These are phyloP conservation scores for Coniosporium apollinis DNA, from an alignment of 495 filamentous ascomycete genomes.

Conservation along the genomic window DNA sequence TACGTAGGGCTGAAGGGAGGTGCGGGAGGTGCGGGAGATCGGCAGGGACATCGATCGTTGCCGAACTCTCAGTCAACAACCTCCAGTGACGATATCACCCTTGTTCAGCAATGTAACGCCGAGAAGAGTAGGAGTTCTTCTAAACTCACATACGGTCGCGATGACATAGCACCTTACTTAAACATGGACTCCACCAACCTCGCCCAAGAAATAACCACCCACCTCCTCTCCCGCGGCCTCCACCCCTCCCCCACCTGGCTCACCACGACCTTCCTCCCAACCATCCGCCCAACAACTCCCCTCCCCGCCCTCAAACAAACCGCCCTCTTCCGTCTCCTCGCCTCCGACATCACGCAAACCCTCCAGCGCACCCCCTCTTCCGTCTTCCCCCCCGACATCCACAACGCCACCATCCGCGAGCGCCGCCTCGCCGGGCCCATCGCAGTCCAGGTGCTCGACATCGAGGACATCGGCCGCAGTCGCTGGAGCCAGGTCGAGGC, in stretches of 20 bases:
- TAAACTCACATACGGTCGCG: too few relatives aligned
- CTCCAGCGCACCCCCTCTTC: conserved; percentile 25
- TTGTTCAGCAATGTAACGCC: too few relatives aligned
- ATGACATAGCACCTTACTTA: not conserved
- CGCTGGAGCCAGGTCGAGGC: conserved; percentile 75
- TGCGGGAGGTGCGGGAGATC: too few relatives aligned
- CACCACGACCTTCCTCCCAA: conserved; percentile 22
- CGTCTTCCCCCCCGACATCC: conserved; percentile 40
- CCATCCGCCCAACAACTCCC: conserved; percentile 36
- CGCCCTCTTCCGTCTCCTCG: conserved; percentile 62
- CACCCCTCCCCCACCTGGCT: conserved; percentile 20
- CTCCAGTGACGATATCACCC: too few relatives aligned
- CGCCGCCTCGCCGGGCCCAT: conserved; percentile 39
- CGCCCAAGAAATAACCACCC: conserved; percentile 9
- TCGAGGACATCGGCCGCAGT: conserved; percentile 64
- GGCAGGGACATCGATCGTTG: too few relatives aligned
- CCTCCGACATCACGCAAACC: conserved; percentile 53
- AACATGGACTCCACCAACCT: not conserved
- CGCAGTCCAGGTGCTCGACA: conserved; percentile 64
- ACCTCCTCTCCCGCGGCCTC: conserved; percentile 18
- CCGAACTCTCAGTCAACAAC: too few relatives aligned
- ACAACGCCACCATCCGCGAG: conserved; percentile 35
- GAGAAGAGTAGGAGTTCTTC: too few relatives aligned
- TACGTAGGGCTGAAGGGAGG: too few relatives aligned
- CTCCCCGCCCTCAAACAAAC: conserved; percentile 59